Evolutionary conservation across 352 stramenopile species (phyloP).

Genomic region (Globisporangium polare): DNA sequence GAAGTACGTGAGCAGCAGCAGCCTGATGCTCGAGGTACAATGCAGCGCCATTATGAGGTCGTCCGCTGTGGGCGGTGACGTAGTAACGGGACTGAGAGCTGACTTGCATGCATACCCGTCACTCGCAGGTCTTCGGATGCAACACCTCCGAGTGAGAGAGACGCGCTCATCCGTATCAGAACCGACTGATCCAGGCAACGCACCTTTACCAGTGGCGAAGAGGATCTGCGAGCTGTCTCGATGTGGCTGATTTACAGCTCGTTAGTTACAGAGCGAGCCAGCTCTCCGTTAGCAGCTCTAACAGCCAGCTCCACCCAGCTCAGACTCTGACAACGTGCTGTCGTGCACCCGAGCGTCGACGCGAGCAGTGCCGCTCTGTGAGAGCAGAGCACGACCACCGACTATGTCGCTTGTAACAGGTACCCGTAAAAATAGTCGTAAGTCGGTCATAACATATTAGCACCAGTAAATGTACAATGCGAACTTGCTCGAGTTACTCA

Average conservation of each 20-base stretch:
- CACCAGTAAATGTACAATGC: no score
- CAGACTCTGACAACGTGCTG: background rate
- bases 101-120: background rate
- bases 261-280: background rate
- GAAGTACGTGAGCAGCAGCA: conserved; percentile 44
- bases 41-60: background rate
- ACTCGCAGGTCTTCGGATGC: conserved; percentile 9
- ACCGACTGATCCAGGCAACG: background rate
- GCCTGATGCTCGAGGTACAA: conserved; percentile 42
- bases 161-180: background rate
- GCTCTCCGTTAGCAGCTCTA: background rate
- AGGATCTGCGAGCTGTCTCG: background rate
- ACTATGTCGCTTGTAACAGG: no score
- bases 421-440: no score
- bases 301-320: background rate
- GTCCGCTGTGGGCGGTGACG: background rate
- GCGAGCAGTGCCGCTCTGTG: no score
- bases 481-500: no score
- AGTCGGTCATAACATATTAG: no score
- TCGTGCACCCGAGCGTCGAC: background rate
- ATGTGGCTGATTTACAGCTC: background rate
- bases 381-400: no score
- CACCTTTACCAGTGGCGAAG: background rate
- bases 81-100: background rate
- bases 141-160: background rate